Evolutionary conservation across 2,329 filamentous ascomycete genomes (phyloP).

Genomic region (Magnaporthiopsis poae): DNA sequence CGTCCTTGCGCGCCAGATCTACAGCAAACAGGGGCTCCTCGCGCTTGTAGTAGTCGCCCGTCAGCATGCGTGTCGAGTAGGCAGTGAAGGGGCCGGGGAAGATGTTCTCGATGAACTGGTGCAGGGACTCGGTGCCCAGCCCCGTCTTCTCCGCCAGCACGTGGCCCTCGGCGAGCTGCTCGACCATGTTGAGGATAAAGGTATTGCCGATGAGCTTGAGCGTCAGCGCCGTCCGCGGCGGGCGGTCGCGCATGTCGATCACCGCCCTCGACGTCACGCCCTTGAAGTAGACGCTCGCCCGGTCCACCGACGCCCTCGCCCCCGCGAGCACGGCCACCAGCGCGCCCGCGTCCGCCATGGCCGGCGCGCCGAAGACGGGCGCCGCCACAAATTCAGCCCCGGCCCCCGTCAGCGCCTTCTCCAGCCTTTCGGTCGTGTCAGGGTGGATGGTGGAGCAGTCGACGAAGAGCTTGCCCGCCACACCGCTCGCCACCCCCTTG

Average conservation of each 20-base stretch:
- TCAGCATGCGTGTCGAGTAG: slow-evolving; percentile 65
- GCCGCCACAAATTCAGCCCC: slow-evolving; percentile 66
- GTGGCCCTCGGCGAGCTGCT: slow-evolving; percentile 68
- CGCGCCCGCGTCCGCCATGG: slow-evolving; percentile 59
- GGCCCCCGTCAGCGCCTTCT: slow-evolving; percentile 43
- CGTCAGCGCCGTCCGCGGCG: slow-evolving; percentile 57
- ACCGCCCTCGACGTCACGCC: slow-evolving; percentile 61
- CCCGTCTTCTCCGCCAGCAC: slow-evolving; percentile 72
- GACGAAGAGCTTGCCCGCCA: slow-evolving; percentile 67
- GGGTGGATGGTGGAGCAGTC: slow-evolving; percentile 86
- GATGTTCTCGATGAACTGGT: slow-evolving; percentile 61
- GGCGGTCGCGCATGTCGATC: slow-evolving; percentile 61
- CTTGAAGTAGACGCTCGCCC: slow-evolving; percentile 59
- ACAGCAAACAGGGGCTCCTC: slow-evolving; percentile 75
- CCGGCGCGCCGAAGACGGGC: slow-evolving; percentile 61
- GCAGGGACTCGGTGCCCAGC: slow-evolving; percentile 58
- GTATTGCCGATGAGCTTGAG: slow-evolving; percentile 82
- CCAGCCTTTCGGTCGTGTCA: slow-evolving; percentile 61
- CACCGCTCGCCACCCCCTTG: slow-evolving; percentile 39
- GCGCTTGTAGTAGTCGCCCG: slow-evolving; percentile 66
- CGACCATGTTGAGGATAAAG: slow-evolving; percentile 74
- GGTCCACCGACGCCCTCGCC: slow-evolving; percentile 46
- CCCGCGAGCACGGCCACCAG: slow-evolving; percentile 68
- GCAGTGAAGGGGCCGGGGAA: slow-evolving; percentile 67
- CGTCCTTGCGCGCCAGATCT: slow-evolving; percentile 74